Conservation (phyloP, 441 rosid genomes). For the Gossypium armourianum region DNA sequence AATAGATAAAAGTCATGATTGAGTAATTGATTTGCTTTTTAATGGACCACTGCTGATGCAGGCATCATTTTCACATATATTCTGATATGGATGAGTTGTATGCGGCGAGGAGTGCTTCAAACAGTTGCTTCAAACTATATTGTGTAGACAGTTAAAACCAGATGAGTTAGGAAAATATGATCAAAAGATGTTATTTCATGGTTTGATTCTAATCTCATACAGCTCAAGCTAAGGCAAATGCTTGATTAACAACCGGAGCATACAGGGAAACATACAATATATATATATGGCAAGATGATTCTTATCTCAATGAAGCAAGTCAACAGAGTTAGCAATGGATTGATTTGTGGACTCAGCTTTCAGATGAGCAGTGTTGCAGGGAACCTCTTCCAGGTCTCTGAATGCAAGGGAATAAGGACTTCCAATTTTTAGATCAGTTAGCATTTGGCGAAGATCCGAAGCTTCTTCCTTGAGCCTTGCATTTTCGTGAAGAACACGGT, state of each 20-base stretch:
- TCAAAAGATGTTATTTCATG: slow-evolving; percentile 23
- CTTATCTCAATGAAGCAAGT: slow-evolving; percentile 29
- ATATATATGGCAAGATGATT: slow-evolving; percentile 10
- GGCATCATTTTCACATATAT: slow-evolving; percentile 13
- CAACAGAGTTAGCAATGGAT: slow-evolving; percentile 32
- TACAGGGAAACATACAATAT: slow-evolving; percentile 9
- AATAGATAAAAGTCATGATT: slow-evolving; percentile 20
- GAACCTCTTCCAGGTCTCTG: slow-evolving; percentile 34
- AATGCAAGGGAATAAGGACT: slow-evolving; percentile 35
- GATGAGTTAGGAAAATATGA: slow-evolving; percentile 11
- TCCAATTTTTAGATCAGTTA: slow-evolving; percentile 36
- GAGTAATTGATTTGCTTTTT: slow-evolving; percentile 18
- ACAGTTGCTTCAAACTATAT: neutral
- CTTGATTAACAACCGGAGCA: slow-evolving; percentile 17
- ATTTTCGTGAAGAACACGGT: slow-evolving; percentile 54
- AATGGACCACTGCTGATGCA: slow-evolving; percentile 14
- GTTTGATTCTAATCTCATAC: slow-evolving; percentile 20
- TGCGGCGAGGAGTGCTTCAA: slow-evolving; percentile 22
- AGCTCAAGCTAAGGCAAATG: slow-evolving; percentile 15
- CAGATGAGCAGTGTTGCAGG: slow-evolving; percentile 35
- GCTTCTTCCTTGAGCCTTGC: slow-evolving; percentile 67
- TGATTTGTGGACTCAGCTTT: slow-evolving; percentile 38
- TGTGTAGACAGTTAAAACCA: neutral
- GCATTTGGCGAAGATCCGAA: slow-evolving; percentile 58
- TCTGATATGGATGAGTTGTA: slow-evolving; percentile 6